Base-by-base conservation (phyloP, 2,329 filamentous ascomycete genomes). In the Arthrinium puccinioides region DNA sequence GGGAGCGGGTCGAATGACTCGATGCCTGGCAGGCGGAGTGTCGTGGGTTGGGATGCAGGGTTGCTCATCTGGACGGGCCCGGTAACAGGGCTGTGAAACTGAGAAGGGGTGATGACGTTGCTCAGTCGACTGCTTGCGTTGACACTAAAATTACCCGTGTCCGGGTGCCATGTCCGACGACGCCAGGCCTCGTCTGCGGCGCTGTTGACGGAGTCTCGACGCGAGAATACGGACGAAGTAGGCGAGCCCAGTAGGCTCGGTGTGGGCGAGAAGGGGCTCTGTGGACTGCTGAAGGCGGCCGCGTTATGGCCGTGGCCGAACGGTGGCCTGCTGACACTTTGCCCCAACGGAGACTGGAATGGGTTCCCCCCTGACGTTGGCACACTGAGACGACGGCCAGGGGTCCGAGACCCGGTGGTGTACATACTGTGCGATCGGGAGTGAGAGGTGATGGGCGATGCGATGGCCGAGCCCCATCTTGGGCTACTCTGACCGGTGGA, bases 161-260 rank as follows among this genome's bases (percentile, higher is more conserved):
- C 85, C 1, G 87, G 86, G 60, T 96, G 89, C 89, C 89, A 96
- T 3, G 89, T 96, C 37, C 88, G 76, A 44, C 89, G 72, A 45
- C 88, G 79, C 75, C 81, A 86, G 38, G 86, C 84, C 28, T 87
- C 81, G 44, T 94, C 87, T 1, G 74, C 64, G 15, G 70, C 66
- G 36, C 72, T 76, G 8, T 72, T 65, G 3, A 67, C 66, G 0
- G 84, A 84, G 27, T 88, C 84, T 28, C 82, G 71, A 21, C 82
- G 67, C 5, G 75, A 72, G 60, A 78, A 82, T 7, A 70, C 67
- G 23, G 80, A 76, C 0, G 73, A 70, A 1, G 79, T 84, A 5
- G 87, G 87, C 2, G 71, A 70, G 64, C 86, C 45, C 61, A 79
- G 47, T 43, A 82, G 69, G 35, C 77, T 74, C 47, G 74, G 77